A percentile compares a stretch with the other conserved stretches of the same genome.
Evolutionary conservation across 495 filamentous ascomycete species (phyloP).

Genomic region (Xylaria cubensis): DNA sequence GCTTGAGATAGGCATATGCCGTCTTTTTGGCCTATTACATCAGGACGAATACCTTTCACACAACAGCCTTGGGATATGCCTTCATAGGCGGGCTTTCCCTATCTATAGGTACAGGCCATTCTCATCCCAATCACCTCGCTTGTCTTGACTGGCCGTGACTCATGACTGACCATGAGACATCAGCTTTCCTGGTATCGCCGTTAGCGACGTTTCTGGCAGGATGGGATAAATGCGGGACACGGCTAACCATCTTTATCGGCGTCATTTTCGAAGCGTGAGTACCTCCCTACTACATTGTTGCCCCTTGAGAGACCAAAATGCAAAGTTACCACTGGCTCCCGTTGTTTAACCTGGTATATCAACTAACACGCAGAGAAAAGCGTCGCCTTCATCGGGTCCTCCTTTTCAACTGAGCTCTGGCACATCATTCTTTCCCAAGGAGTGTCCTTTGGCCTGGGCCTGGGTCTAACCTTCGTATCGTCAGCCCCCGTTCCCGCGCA

Average conservation of each 20-base stretch:
- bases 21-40: conserved; percentile 78
- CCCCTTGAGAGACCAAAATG: neutral
- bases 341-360: neutral
- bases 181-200: conserved; percentile 68
- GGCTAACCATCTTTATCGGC: conserved; percentile 64
- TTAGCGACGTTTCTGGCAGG: conserved; percentile 67
- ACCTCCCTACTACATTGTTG: neutral
- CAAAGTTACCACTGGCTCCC: neutral
- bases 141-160: neutral
- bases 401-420: conserved; percentile 73
- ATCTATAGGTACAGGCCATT: conserved; percentile 53
- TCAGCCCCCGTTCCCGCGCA: conserved; percentile 75
- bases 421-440: conserved; percentile 80
- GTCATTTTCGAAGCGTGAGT: conserved; percentile 63
- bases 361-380: conserved; percentile 37
- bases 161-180: conserved; percentile 38
- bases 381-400: conserved; percentile 66
- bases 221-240: conserved; percentile 56
- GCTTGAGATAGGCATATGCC: conserved; percentile 61
- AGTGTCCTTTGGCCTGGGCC: conserved; percentile 74
- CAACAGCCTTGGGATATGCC: conserved; percentile 67
- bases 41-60: conserved; percentile 61
- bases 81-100: conserved; percentile 77
- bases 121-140: conserved; percentile 39
- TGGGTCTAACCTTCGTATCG: conserved; percentile 78